Conservation (phyloP, 2,329 filamentous ascomycete genomes). For the Sarocladium strictum region DNA sequence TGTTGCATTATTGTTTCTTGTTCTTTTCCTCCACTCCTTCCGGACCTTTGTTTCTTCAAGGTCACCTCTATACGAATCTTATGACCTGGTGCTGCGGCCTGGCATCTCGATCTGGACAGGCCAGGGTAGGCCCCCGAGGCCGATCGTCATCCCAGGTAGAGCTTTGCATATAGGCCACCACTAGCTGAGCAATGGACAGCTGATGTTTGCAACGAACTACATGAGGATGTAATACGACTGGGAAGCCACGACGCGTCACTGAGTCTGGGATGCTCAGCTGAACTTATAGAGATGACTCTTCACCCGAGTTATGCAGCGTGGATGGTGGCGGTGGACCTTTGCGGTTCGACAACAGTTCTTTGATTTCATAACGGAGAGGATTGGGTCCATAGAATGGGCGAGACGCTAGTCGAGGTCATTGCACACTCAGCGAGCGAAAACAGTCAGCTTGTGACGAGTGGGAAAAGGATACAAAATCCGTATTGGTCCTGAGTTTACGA, state of each 20-base stretch:
- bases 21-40: neutral
- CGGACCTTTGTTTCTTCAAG: neutral
- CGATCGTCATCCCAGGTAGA: too few species aligned
- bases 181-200: neutral
- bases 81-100: too few species aligned
- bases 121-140: too few species aligned
- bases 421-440: neutral
- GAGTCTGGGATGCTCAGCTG: neutral
- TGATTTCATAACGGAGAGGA: neutral
- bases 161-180: too few species aligned
- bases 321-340: too few species aligned
- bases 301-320: too few species aligned
- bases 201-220: neutral
- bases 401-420: constrained; percentile 4
- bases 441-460: neutral
- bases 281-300: neutral
- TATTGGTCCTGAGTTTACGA: too few species aligned
- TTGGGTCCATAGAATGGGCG: neutral
- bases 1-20: neutral
- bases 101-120: too few species aligned
- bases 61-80: too few species aligned
- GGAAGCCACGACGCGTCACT: neutral
- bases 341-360: neutral
- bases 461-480: neutral
- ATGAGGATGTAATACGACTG: constrained; percentile 1